These are phyloP conservation scores for Teratosphaeria epicoccoides DNA, from an alignment of 2,329 filamentous ascomycete genomes.

Conservation along the genomic window DNA sequence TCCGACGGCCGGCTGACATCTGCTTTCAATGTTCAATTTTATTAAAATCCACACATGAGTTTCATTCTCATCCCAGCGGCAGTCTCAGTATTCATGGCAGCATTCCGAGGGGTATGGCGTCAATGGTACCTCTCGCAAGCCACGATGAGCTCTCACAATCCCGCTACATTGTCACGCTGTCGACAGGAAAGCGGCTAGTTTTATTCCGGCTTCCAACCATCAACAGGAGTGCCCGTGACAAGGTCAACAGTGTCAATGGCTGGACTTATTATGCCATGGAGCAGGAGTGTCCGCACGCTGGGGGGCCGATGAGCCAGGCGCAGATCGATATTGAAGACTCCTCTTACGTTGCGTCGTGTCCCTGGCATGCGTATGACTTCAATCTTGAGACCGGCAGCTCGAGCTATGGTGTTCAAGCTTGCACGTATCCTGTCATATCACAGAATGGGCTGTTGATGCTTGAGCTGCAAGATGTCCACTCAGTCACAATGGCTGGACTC, in stretches of 20 bases:
- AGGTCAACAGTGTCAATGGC: slow-evolving; percentile 4
- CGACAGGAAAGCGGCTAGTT: slow-evolving; percentile 7
- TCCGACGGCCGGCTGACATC: too few relatives aligned
- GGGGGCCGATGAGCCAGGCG: slow-evolving; percentile 8
- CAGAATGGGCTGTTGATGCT: neutral
- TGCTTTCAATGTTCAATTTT: too few relatives aligned
- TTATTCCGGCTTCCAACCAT: slow-evolving; percentile 8
- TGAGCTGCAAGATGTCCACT: neutral
- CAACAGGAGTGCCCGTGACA: neutral
- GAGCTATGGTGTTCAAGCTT: slow-evolving; percentile 9
- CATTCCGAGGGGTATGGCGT: neutral
- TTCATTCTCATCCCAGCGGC: too few relatives aligned
- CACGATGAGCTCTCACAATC: neutral
- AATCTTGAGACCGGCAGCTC: slow-evolving; percentile 7
- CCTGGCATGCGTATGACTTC: slow-evolving; percentile 10
- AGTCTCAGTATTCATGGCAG: neutral
- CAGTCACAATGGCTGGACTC: slow-evolving; percentile 1
- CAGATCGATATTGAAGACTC: slow-evolving; percentile 10
- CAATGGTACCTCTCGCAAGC: neutral
- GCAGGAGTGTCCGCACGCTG: slow-evolving; percentile 8
- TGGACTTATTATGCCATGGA: slow-evolving; percentile 11
- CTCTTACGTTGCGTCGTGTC: slow-evolving; percentile 8
- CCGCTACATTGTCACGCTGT: slow-evolving; percentile 6
- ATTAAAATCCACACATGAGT: too few relatives aligned
- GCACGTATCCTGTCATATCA: slow-evolving; percentile 4